Evolutionary conservation across 371 early-diverging fungal genomes (phyloP).

Genomic region (Apophysomyces elegans): DNA sequence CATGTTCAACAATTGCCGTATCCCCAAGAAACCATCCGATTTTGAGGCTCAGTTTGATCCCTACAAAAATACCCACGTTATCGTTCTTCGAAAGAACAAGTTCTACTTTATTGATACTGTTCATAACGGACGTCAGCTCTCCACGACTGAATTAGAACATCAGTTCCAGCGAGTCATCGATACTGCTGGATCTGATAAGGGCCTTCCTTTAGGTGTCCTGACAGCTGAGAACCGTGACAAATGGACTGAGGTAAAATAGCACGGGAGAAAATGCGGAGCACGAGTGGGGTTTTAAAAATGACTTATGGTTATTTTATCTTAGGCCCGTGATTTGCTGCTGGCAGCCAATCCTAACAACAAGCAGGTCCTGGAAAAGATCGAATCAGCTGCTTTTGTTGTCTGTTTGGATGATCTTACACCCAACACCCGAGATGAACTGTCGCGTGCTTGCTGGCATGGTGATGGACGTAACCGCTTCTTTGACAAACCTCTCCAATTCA

Average conservation of each 20-base stretch:
- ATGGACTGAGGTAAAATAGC: constrained; percentile 83
- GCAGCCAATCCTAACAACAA: constrained; percentile 73
- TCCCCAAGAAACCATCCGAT: constrained; percentile 88
- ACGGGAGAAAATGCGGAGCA: not conserved
- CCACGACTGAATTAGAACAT: constrained; percentile 82
- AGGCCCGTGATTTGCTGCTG: constrained; percentile 65
- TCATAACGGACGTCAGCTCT: constrained; percentile 78
- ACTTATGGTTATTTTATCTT: constrained; percentile 9
- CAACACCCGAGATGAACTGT: constrained; percentile 81
- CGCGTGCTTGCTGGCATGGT: constrained; percentile 89
- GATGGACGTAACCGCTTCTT: constrained; percentile 94
- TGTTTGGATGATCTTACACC: constrained; percentile 88
- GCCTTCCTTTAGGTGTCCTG: constrained; percentile 83
- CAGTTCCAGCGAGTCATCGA: constrained; percentile 79
- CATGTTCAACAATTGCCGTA: constrained; percentile 96
- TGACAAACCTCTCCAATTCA: constrained; percentile 93
- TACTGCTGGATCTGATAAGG: constrained; percentile 73
- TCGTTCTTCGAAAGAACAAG: constrained; percentile 90
- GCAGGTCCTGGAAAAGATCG: constrained; percentile 76
- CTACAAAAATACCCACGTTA: constrained; percentile 76
- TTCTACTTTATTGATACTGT: constrained; percentile 81
- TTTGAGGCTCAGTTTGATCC: constrained; percentile 78
- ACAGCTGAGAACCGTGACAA: constrained; percentile 92
- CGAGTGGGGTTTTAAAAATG: constrained; percentile 5
- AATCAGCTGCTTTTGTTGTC: constrained; percentile 82